phyloP scores from a whole-genome alignment of 1,284 basidiomycete genomes.

The Fomitopsis pinicola region DNA sequence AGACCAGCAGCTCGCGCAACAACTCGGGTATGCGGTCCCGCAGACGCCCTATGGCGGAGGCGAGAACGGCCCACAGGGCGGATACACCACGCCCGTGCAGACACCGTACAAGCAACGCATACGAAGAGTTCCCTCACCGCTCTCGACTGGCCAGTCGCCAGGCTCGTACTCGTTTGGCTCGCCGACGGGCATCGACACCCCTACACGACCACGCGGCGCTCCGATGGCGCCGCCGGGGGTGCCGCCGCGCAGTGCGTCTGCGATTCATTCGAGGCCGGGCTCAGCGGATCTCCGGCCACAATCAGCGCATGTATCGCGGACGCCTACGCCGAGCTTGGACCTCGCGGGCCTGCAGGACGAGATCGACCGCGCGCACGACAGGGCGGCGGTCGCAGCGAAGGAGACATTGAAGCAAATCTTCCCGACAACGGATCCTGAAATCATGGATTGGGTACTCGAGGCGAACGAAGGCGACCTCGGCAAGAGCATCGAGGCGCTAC shows the following conservation, averaged over 20 bases:
- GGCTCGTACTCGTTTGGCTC: constrained; percentile 26
- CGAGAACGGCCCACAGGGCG: constrained; percentile 18
- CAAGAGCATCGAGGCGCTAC: constrained; percentile 79
- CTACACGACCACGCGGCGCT: constrained; percentile 32
- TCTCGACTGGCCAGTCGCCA: constrained; percentile 19
- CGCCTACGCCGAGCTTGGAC: constrained; percentile 68
- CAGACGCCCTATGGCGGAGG: constrained; percentile 36
- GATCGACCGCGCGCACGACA: constrained; percentile 73
- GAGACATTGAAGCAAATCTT: constrained; percentile 86
- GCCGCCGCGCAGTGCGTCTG: constrained; percentile 31
- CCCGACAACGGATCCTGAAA: constrained; percentile 74
- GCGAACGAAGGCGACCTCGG: constrained; percentile 87
- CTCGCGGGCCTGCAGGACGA: constrained; percentile 68
- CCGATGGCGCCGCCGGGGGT: constrained; percentile 33
- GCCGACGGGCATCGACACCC: constrained; percentile 41
- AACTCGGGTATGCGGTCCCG: constrained; percentile 23
- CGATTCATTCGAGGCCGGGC: constrained; percentile 39
- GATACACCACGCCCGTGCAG: constrained; percentile 41
- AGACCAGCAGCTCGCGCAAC: constrained; percentile 14
- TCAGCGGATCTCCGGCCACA: constrained; percentile 20
- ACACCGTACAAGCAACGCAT: constrained; percentile 75
- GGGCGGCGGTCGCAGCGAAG: constrained; percentile 57
- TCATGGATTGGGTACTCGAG: constrained; percentile 84
- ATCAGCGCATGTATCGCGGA: constrained; percentile 47
- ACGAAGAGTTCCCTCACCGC: constrained; percentile 38